phyloP scores from a whole-genome alignment of 129 eudicot species.

The Artemisia tridentata region DNA sequence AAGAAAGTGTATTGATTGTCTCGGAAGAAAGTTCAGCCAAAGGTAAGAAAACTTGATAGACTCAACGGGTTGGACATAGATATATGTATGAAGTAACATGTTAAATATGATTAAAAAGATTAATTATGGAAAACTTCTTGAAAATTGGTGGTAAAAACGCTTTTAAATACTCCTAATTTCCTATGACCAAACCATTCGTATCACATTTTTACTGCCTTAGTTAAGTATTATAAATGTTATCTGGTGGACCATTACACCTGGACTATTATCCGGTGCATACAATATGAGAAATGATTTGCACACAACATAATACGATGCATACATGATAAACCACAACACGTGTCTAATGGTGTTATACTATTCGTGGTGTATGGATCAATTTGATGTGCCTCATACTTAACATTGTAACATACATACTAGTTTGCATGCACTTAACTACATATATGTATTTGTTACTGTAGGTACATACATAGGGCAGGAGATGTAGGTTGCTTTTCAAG shows the following conservation, averaged over 20 bases:
- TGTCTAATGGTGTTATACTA: too few relatives aligned
- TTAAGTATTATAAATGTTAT: background rate
- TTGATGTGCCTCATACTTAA: background rate
- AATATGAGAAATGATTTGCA: too few relatives aligned
- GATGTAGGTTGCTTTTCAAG: slow-evolving; percentile 54
- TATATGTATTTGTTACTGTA: slow-evolving; percentile 15
- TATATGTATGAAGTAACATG: background rate
- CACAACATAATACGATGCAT: too few relatives aligned
- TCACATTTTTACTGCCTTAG: background rate
- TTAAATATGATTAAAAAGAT: background rate
- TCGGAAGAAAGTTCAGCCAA: slow-evolving; percentile 79
- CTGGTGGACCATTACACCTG: background rate
- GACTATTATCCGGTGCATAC: too few relatives aligned
- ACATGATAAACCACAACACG: too few relatives aligned
- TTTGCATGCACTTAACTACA: background rate
- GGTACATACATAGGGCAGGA: slow-evolving; percentile 80
- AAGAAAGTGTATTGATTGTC: slow-evolving; percentile 67
- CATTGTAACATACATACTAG: background rate
- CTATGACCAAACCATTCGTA: too few relatives aligned
- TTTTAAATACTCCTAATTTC: too few relatives aligned
- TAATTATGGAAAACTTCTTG: background rate
- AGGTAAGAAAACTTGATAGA: slow-evolving; percentile 33
- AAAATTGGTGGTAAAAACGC: too few relatives aligned
- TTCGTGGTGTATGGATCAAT: too few relatives aligned
- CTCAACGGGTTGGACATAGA: too few relatives aligned